These are phyloP conservation scores for Apophysomyces elegans DNA, from an alignment of 371 early-diverging fungal species.

Conservation along the genomic window DNA sequence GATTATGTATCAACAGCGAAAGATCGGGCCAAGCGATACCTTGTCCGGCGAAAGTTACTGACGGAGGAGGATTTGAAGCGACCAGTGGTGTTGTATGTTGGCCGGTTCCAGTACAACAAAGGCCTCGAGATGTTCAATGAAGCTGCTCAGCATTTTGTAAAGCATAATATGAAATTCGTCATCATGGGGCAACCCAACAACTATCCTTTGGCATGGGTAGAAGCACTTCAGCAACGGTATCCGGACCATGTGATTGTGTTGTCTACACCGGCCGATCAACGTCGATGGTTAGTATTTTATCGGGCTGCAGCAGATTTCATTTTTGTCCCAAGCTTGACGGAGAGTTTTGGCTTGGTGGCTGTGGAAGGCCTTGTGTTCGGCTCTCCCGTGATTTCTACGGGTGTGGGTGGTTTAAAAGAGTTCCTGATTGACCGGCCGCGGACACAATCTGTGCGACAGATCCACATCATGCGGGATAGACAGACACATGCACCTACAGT, in stretches of 20 bases:
- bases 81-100: conserved; percentile 62
- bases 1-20: conserved; percentile 52
- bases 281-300: conserved; percentile 54
- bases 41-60: conserved; percentile 52
- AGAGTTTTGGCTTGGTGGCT: conserved; percentile 66
- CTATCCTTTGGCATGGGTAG: conserved; percentile 51
- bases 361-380: conserved; percentile 70
- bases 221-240: conserved; percentile 41
- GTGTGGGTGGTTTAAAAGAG: conserved; percentile 60
- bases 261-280: conserved; percentile 45
- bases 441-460: conserved; percentile 25
- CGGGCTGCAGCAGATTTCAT: conserved; percentile 68
- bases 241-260: conserved; percentile 54
- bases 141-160: conserved; percentile 41
- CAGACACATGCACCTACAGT: conserved; percentile 35
- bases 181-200: conserved; percentile 68
- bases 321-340: conserved; percentile 63
- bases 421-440: conserved; percentile 57
- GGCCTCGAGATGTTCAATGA: conserved; percentile 57
- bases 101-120: conserved; percentile 68
- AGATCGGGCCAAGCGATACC: conserved; percentile 56
- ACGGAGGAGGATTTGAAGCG: conserved; percentile 45
- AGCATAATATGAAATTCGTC: conserved; percentile 54
- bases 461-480: conserved; percentile 25
- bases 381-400: conserved; percentile 60